phyloP scores from a whole-genome alignment of 306 rosid genomes.

The Trifolium subterraneum region DNA sequence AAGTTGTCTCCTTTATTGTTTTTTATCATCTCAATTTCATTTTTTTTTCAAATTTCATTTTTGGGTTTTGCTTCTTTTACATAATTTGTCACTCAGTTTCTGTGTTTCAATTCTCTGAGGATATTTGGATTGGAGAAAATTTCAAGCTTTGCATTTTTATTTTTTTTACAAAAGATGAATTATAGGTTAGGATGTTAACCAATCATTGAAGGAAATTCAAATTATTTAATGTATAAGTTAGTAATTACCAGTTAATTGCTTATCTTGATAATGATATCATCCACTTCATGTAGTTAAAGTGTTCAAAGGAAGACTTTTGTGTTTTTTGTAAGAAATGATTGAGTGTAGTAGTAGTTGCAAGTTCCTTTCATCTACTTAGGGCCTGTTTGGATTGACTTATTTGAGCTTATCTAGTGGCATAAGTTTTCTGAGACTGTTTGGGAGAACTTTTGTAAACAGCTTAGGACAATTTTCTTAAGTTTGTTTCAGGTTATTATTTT shows the following conservation, averaged over 20 bases:
- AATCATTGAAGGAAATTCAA: not conserved
- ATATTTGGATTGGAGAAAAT: constrained; percentile 1
- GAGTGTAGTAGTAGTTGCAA: not conserved
- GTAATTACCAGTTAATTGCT: not conserved
- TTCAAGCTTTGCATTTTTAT: not conserved
- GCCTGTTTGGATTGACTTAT: too few relatives aligned
- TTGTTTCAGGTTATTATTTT: too few relatives aligned
- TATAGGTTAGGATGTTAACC: not conserved
- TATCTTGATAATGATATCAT: constrained; percentile 18
- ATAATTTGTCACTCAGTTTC: constrained; percentile 21
- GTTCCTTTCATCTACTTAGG: not conserved
- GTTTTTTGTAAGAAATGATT: not conserved
- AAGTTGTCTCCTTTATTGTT: constrained; percentile 37
- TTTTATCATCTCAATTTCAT: not conserved
- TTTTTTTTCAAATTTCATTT: not conserved
- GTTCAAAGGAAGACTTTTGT: not conserved
- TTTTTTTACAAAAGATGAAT: not conserved
- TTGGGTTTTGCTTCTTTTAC: constrained; percentile 20
- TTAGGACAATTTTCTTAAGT: too few relatives aligned
- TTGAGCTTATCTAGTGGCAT: too few relatives aligned
- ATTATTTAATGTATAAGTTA: constrained; percentile 9
- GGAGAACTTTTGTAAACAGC: too few relatives aligned
- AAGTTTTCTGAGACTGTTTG: too few relatives aligned
- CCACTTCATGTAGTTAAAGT: constrained; percentile 2
- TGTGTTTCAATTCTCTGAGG: constrained; percentile 5